Evolutionary conservation across 345 rosid species (phyloP), one percentile per base, ranked within the genome.

Genomic region (Gossypium turneri): DNA sequence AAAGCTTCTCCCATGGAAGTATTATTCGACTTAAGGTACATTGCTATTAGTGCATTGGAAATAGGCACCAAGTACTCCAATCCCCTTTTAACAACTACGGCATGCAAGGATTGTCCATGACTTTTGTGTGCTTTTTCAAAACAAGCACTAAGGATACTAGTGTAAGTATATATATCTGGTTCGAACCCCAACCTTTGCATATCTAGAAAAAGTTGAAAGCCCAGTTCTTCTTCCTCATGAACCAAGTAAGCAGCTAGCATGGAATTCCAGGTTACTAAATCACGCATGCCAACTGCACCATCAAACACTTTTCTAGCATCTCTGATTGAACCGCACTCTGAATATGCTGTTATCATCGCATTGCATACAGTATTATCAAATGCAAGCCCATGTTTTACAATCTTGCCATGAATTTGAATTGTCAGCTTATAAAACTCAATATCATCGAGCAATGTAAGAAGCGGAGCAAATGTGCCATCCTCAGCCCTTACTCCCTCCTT

Each of bases 381-480:
- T 19, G 79, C 78, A 70, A 89, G 76, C 57, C 97, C 90, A 13
- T 52, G 83, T 70, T 85, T 89, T 1, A 87, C 75, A 75, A 84
- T 81, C 85, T 90, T 90, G 75, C 82, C 86, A 79, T 90, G 95
- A 73, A 87, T 72, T 81, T 88, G 88, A 83, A 58, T 77, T 2
- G 85, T 74, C 13, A 75, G 68, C 24, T 65, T 77, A 47, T 69
- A 80, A 58, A 85, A 87, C 77, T 71, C 57, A 2, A 83, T 77
- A 72, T 79, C 85, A 63, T 85, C 81, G 75, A 92, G 93, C 80
- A 90, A 79, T n/a, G 92, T 86, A 65, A 92, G 84, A 79, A 92
- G 85, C 1, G 97, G 97, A 73, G 93, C 84, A 76, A 87, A 90
- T 7, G 97, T 84, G 9, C 93, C 95, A 82, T 89, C 94, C 55